These are phyloP conservation scores for Funneliformis geosporum DNA, from an alignment of 192 early-diverging fungal genomes.

Conservation along the genomic window DNA sequence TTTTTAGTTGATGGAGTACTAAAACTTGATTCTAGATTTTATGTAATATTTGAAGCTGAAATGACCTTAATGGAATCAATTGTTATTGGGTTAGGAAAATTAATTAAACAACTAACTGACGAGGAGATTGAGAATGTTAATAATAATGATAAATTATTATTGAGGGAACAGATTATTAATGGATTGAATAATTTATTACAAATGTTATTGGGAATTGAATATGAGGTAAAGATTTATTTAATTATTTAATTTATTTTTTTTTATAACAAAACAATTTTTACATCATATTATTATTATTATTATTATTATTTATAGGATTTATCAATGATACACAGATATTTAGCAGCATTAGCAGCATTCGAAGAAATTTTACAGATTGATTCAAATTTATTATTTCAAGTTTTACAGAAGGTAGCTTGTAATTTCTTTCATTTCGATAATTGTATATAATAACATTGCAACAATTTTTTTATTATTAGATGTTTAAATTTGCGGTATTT, in stretches of 20 bases:
- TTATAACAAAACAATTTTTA: not conserved
- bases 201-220: not conserved
- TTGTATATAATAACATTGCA: not conserved
- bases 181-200: constrained; percentile 11
- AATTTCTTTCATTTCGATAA: not conserved
- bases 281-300: not conserved
- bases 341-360: not conserved
- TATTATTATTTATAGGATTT: not conserved
- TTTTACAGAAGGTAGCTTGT: constrained; percentile 7
- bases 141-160: not conserved
- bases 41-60: constrained; percentile 9
- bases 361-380: not conserved
- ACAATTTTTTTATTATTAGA: not conserved
- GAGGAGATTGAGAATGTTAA: not conserved
- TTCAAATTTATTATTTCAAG: not conserved
- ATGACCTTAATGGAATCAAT: constrained; percentile 17
- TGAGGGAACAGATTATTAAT: not conserved
- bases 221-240: not conserved
- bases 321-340: not conserved
- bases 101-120: constrained; percentile 1
- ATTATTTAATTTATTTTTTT: not conserved
- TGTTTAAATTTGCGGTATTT: not conserved
- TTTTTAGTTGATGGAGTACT: not conserved
- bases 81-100: not conserved
- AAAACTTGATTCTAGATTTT: not conserved